A percentile compares a stretch with the other conserved stretches of the same genome.
phyloP scores from a whole-genome alignment of 2,329 filamentous ascomycete genomes.

The Chrysosphaeria jannelii region DNA sequence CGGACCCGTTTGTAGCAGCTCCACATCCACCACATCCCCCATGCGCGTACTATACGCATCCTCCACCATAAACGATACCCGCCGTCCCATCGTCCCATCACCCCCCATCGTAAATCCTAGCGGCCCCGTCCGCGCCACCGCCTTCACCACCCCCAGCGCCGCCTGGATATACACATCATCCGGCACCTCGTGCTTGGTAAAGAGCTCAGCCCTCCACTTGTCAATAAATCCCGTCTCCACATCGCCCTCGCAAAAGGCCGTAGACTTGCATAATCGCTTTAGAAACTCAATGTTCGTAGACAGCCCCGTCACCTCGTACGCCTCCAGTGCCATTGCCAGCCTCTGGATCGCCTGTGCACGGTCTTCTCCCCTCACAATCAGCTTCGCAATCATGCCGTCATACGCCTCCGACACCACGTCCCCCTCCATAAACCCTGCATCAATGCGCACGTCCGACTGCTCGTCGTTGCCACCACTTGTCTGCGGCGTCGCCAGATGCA shows the following conservation, averaged over 20 bases:
- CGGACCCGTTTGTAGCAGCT: constrained; percentile 16
- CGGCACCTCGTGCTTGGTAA: constrained; percentile 26
- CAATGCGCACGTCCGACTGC: constrained; percentile 53
- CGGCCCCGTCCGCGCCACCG: constrained; percentile 9
- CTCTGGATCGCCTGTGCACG: constrained; percentile 60
- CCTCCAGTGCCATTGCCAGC: constrained; percentile 46
- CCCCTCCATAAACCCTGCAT: constrained; percentile 74
- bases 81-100: constrained; percentile 13
- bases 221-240: constrained; percentile 94
- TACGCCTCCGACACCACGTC: constrained; percentile 86
- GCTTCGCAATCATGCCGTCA: constrained; percentile 95
- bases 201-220: constrained; percentile 57
- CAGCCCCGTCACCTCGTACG: constrained; percentile 78
- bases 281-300: constrained; percentile 94
- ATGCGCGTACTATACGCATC: constrained; percentile 23
- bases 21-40: constrained; percentile 23
- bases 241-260: constrained; percentile 56
- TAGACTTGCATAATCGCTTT: constrained; percentile 56
- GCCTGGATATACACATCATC: constrained; percentile 66
- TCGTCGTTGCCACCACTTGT: constrained; percentile 3
- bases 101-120: background rate
- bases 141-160: constrained; percentile 39
- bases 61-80: constrained; percentile 19
- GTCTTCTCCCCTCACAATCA: constrained; percentile 63
- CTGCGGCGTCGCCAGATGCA: constrained; percentile 49